phyloP scores from a whole-genome alignment of 108 stramenopile genomes.

The Nannochloropsis gaditana region DNA sequence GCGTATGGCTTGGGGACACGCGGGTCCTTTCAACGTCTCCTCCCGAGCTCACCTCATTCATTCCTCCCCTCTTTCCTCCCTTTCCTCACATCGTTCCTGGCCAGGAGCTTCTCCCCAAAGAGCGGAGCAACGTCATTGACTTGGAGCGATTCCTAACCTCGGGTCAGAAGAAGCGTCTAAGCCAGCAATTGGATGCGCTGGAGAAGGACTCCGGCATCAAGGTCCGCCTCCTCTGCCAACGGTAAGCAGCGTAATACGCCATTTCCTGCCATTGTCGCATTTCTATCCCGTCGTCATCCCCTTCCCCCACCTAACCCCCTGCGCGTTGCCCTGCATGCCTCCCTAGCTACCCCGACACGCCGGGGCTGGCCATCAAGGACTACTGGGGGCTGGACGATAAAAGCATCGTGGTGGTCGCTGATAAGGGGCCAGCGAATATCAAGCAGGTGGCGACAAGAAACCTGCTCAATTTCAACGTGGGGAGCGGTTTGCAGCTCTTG shows the following conservation, averaged over 20 bases:
- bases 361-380: slow-evolving; percentile 56
- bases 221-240: slow-evolving; percentile 51
- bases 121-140: slow-evolving; percentile 47
- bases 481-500: slow-evolving; percentile 37
- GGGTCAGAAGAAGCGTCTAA: slow-evolving; percentile 46
- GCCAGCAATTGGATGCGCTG: slow-evolving; percentile 32
- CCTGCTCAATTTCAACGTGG: slow-evolving; percentile 58
- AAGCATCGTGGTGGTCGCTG: slow-evolving; percentile 48
- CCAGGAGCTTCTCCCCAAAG: slow-evolving; percentile 50
- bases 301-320: background rate
- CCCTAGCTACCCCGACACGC: slow-evolving; percentile 49
- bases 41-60: background rate
- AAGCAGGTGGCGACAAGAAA: slow-evolving; percentile 36
- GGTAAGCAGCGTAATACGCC: background rate
- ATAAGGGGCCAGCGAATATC: slow-evolving; percentile 33
- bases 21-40: background rate
- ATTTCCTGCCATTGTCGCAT: no score
- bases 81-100: background rate
- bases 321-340: background rate
- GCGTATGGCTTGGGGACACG: no score
- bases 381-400: slow-evolving; percentile 58
- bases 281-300: no score
- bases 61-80: background rate
- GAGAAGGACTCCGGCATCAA: slow-evolving; percentile 47
- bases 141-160: slow-evolving; percentile 44